Percentiles rank a stretch among this genome's conserved stretches.
These are phyloP conservation scores for Conidiobolus incongruus DNA, from an alignment of 371 early-diverging fungal species.

Conservation along the genomic window DNA sequence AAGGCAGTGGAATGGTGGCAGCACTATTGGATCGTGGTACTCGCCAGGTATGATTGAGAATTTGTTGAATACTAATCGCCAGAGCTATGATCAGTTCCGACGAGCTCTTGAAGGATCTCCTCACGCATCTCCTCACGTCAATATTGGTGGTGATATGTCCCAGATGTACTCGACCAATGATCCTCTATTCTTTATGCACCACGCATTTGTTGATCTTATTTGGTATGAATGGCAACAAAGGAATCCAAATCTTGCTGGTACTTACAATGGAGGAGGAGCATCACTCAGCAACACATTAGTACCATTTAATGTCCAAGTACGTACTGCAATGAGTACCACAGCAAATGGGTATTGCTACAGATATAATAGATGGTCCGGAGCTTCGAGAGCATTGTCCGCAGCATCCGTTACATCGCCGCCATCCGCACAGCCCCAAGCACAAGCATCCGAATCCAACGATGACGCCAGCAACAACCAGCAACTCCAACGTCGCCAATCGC, in stretches of 20 bases:
- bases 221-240: constrained; percentile 21
- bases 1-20: constrained; percentile 6
- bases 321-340: too few species aligned
- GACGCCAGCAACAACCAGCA: too few species aligned
- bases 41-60: constrained; percentile 3
- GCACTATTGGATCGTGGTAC: constrained; percentile 10
- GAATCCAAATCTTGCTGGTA: neutral
- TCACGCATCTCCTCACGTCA: constrained; percentile 3
- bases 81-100: neutral
- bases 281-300: too few species aligned
- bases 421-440: too few species aligned
- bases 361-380: too few species aligned
- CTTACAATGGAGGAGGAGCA: too few species aligned
- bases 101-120: constrained; percentile 7
- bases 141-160: constrained; percentile 8
- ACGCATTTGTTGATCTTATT: constrained; percentile 19
- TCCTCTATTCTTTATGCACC: constrained; percentile 21
- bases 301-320: too few species aligned
- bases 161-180: constrained; percentile 18
- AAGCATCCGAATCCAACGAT: too few species aligned
- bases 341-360: too few species aligned
- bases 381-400: too few species aligned
- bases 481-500: too few species aligned
- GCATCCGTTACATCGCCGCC: too few species aligned
- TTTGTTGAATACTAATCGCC: neutral